Evolutionary conservation across 345 rosid genomes (phyloP).

Genomic region (Eucalyptus regnans): DNA sequence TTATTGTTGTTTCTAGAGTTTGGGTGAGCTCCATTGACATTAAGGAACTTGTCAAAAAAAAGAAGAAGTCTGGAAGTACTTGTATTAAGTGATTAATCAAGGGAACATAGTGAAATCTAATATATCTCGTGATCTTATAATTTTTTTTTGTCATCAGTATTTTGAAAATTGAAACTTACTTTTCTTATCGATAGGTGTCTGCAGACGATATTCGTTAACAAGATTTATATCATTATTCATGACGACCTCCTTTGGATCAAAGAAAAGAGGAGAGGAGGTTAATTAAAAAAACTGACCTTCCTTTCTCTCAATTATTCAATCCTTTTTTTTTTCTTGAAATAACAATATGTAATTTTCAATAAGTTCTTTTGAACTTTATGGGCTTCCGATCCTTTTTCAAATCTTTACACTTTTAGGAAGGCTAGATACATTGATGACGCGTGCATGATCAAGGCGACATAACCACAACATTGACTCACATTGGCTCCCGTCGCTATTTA

Average conservation of each 20-base stretch:
- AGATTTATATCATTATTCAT: background rate
- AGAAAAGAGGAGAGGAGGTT: too few species aligned
- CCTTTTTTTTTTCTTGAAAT: background rate
- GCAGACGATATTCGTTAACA: background rate
- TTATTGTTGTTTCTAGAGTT: background rate
- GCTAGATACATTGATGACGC: background rate
- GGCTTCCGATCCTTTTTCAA: background rate
- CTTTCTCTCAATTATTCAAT: background rate
- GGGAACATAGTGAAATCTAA: background rate
- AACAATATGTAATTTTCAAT: background rate
- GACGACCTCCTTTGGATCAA: too few species aligned
- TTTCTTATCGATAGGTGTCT: background rate
- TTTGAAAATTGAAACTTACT: background rate
- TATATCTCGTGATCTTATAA: background rate
- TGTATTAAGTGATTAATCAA: background rate
- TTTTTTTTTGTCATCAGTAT: background rate
- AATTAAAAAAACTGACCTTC: background rate
- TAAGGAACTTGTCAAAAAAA: background rate
- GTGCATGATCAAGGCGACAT: background rate
- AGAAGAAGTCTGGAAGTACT: background rate
- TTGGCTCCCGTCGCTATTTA: background rate
- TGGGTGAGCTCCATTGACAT: background rate
- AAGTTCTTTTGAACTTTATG: background rate
- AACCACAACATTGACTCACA: background rate
- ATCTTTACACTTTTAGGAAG: background rate